These are phyloP conservation scores for Trichoderma sp. DNA, from an alignment of 2,329 filamentous ascomycete species.

Conservation along the genomic window DNA sequence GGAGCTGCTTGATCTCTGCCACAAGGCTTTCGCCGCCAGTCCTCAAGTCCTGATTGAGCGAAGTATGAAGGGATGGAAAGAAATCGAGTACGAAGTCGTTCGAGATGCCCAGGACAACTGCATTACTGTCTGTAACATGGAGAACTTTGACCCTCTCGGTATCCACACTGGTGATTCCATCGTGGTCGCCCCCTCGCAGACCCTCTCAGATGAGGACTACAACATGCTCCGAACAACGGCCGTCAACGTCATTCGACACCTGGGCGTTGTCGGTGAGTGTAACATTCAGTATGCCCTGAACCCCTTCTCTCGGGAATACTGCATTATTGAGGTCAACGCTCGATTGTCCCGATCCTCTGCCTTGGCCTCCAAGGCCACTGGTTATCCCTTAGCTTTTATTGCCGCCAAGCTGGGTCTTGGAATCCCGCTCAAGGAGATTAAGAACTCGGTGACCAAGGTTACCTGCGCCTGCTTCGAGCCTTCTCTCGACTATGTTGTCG, in stretches of 20 bases:
- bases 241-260: constrained; percentile 93
- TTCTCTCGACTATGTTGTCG: constrained; percentile 94
- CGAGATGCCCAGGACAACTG: constrained; percentile 95
- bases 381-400: constrained; percentile 93
- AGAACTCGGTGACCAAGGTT: constrained; percentile 91
- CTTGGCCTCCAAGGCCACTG: constrained; percentile 93
- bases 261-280: constrained; percentile 96
- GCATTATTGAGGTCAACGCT: constrained; percentile 98
- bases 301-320: constrained; percentile 92
- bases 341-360: constrained; percentile 93
- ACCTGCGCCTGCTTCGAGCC: constrained; percentile 98
- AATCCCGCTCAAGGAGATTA: constrained; percentile 94
- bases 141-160: constrained; percentile 97
- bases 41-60: constrained; percentile 95
- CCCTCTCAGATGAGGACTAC: constrained; percentile 95
- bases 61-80: constrained; percentile 99
- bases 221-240: constrained; percentile 98
- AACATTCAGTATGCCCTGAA: constrained; percentile 99
- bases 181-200: constrained; percentile 95
- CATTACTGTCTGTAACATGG: constrained; percentile 99
- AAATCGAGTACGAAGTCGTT: constrained; percentile 98
- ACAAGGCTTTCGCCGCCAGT: constrained; percentile 91
- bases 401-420: constrained; percentile 93
- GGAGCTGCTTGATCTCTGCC: constrained; percentile 82
- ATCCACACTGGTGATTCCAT: constrained; percentile 99